A percentile compares a stretch with the other conserved stretches of the same genome.
Conservation (phyloP, 163 green algal species). For the Chlamydomonas reinhardtii region DNA sequence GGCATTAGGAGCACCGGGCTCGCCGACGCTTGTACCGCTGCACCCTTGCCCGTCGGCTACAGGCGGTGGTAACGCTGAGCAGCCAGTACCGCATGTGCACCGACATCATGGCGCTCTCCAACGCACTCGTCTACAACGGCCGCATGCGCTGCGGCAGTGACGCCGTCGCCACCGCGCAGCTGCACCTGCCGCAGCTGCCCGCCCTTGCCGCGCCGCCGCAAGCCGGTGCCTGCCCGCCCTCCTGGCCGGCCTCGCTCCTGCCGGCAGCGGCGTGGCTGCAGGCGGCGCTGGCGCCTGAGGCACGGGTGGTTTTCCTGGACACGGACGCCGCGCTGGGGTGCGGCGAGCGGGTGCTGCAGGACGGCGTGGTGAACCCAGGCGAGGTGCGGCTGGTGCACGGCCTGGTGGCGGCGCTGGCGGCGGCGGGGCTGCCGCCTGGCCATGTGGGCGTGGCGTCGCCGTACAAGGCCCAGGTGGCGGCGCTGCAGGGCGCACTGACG, state of each 20-base stretch:
- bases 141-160: slow-evolving; percentile 75
- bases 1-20: no score
- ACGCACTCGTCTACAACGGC: slow-evolving; percentile 89
- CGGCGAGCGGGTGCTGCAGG: slow-evolving; percentile 44
- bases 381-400: slow-evolving; percentile 74
- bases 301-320: slow-evolving; percentile 84
- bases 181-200: slow-evolving; percentile 58
- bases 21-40: no score
- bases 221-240: background rate
- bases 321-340: slow-evolving; percentile 64
- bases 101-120: slow-evolving; percentile 90
- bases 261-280: slow-evolving; percentile 40
- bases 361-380: slow-evolving; percentile 69
- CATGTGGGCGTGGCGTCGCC: slow-evolving; percentile 87
- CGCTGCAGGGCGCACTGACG: slow-evolving; percentile 1
- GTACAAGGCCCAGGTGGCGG: slow-evolving; percentile 88
- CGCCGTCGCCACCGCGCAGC: slow-evolving; percentile 58
- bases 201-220: background rate
- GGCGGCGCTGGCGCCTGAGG: slow-evolving; percentile 65
- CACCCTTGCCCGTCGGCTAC: slow-evolving; percentile 3
- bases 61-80: slow-evolving; percentile 81
- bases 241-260: background rate
- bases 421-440: slow-evolving; percentile 60
- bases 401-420: slow-evolving; percentile 70
- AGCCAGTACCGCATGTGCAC: slow-evolving; percentile 95